phyloP scores from a whole-genome alignment of 2,329 filamentous ascomycete genomes.

The Xylaria sp. region DNA sequence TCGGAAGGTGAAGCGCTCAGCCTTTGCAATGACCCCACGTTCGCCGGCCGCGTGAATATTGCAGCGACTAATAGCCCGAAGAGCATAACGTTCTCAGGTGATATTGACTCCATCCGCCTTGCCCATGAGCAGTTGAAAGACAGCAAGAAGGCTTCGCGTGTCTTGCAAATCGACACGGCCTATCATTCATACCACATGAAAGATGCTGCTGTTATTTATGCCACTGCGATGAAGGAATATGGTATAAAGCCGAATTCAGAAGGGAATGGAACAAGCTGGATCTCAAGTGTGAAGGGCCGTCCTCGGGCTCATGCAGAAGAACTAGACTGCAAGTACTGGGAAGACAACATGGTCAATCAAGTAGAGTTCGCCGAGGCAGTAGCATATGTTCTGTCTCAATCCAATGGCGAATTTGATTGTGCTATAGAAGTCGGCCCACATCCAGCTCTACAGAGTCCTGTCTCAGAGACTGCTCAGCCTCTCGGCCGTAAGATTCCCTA shows the following conservation, averaged over 20 bases:
- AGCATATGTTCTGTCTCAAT: slow-evolving; percentile 39
- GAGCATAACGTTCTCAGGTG: slow-evolving; percentile 48
- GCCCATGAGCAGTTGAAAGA: slow-evolving; percentile 39
- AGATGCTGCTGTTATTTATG: slow-evolving; percentile 50
- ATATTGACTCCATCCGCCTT: slow-evolving; percentile 41
- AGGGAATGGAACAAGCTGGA: slow-evolving; percentile 50
- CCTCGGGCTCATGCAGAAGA: slow-evolving; percentile 36
- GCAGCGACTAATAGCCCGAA: slow-evolving; percentile 48
- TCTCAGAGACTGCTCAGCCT: slow-evolving; percentile 42
- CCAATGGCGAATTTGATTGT: slow-evolving; percentile 44
- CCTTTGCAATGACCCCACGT: slow-evolving; percentile 41
- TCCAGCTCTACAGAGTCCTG: slow-evolving; percentile 45
- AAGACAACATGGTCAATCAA: slow-evolving; percentile 55
- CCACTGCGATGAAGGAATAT: slow-evolving; percentile 47
- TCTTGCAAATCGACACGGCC: slow-evolving; percentile 57
- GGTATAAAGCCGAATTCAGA: slow-evolving; percentile 43
- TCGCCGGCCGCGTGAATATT: slow-evolving; percentile 43
- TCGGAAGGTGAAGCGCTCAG: slow-evolving; percentile 44
- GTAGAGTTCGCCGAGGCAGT: slow-evolving; percentile 55
- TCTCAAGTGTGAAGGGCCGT: slow-evolving; percentile 55
- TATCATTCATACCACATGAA: slow-evolving; percentile 64
- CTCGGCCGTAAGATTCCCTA: slow-evolving; percentile 42
- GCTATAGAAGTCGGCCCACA: slow-evolving; percentile 50
- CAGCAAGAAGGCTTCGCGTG: slow-evolving; percentile 49
- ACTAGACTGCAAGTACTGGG: slow-evolving; percentile 53